phyloP scores from a whole-genome alignment of 106 monocot genomes.

The Xerophyta viscosa region DNA sequence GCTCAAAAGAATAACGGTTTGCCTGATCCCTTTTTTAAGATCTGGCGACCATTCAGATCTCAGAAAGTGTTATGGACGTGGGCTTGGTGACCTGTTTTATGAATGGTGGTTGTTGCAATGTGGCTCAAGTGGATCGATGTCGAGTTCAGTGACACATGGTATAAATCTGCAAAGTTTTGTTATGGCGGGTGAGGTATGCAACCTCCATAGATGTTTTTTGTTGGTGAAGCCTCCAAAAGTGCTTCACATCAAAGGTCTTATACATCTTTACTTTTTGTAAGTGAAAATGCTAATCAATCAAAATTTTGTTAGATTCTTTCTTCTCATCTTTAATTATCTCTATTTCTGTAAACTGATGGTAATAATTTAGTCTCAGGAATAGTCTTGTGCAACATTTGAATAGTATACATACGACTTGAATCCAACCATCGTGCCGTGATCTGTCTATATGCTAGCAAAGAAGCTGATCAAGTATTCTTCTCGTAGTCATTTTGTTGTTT shows the following conservation, averaged over 20 bases:
- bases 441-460: too few species aligned
- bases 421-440: too few species aligned
- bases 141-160: not conserved
- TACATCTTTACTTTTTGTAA: conserved; percentile 18
- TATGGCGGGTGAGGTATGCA: conserved; percentile 17
- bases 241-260: conserved; percentile 17
- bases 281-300: too few species aligned
- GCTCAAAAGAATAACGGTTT: conserved; percentile 16
- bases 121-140: not conserved
- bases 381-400: too few species aligned
- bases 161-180: conserved; percentile 14
- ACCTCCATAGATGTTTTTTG: conserved; percentile 14
- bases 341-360: not conserved
- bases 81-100: not conserved
- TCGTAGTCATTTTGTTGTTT: too few species aligned
- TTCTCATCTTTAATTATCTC: too few species aligned
- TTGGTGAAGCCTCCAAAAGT: conserved; percentile 9
- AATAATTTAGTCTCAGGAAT: too few species aligned
- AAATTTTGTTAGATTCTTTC: too few species aligned
- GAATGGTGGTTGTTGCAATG: conserved; percentile 3
- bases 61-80: not conserved
- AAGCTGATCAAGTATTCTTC: too few species aligned
- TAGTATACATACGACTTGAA: too few species aligned
- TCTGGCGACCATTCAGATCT: not conserved
- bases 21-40: conserved; percentile 16